Base-by-base conservation (phyloP, 345 rosid genomes). In the Atalantia buxifolia region DNA sequence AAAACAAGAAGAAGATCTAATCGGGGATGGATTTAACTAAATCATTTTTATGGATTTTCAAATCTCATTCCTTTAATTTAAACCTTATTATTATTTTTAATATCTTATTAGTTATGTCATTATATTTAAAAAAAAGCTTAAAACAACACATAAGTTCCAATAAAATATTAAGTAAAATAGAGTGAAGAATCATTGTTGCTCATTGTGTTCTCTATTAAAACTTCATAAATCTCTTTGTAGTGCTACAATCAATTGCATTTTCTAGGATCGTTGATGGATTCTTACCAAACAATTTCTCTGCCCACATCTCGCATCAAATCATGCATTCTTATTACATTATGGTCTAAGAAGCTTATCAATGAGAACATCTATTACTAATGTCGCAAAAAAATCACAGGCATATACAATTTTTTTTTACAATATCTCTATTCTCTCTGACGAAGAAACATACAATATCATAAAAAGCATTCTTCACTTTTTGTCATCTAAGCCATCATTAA, bases 221-320 rank as follows among this genome's bases (percentile, higher is more conserved):
- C 9, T 38, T 38, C 42, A 8, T 38, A 38, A 38, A 8, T 7
- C 42, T 38, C 42, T 38, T 38, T 7, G 42, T 38, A 9, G 8
- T 38, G 42, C 35, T 70, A 38, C 65, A 86, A 28, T 30, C 86
- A 40, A 22, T 81, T 80, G 10, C 57, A 63, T 25, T 27, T 42
- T 12, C 72, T 80, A 68, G 1, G 36, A 33, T 33, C 36, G 2
- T 33, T 4, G 36, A 9, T 2, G 36, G 67, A 0, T 56, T 83
- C 79, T 57, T 75, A 63, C 0, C 48, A 85, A 66, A 85, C 77
- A 62, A 85, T 79, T 25, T 80, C 80, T 35, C 79, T 27, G 3
- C 85, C 87, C 90, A 87, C 80, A 3, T 82, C 85, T 77, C 82
- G 82, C 45, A 87, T 63, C 78, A 84, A 80, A 80, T 85, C 87